A percentile compares a stretch with the other conserved stretches of the same genome.
phyloP scores from a whole-genome alignment of 495 filamentous ascomycete genomes.

The Xylaria palmicola region DNA sequence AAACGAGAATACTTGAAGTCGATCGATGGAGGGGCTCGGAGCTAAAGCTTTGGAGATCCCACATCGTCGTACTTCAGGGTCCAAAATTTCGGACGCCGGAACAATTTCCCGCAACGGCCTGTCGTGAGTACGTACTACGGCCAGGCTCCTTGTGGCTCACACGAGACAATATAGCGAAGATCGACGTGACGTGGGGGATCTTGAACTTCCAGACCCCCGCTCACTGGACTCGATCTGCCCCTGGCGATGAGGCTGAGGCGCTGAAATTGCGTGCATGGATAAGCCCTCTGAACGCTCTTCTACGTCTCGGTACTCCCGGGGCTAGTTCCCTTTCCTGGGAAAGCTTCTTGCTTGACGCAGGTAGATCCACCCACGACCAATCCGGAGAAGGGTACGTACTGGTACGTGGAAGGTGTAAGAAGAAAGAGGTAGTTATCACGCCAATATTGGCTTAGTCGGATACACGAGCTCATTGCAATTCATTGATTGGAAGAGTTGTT shows the following conservation, averaged over 20 bases:
- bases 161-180: neutral
- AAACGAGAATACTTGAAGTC: neutral
- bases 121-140: neutral
- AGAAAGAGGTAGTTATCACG: neutral
- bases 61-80: slow-evolving; percentile 3
- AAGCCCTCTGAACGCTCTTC: neutral
- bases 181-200: slow-evolving; percentile 11
- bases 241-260: slow-evolving; percentile 14
- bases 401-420: neutral
- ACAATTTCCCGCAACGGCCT: neutral
- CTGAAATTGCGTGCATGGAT: slow-evolving; percentile 12
- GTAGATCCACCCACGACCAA: neutral
- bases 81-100: neutral
- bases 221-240: neutral
- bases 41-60: slow-evolving; percentile 9
- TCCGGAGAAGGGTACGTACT: neutral
- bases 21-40: neutral
- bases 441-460: neutral
- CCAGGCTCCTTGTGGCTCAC: neutral
- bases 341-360: neutral
- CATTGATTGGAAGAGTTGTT: neutral
- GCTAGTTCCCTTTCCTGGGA: neutral
- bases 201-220: neutral
- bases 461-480: too few relatives aligned
- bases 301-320: slow-evolving; percentile 5